A percentile compares a stretch with the other conserved stretches of the same genome.
Conservation (phyloP, 202 grass and related monocot species). For the Dendrocalamus latiflorus region DNA sequence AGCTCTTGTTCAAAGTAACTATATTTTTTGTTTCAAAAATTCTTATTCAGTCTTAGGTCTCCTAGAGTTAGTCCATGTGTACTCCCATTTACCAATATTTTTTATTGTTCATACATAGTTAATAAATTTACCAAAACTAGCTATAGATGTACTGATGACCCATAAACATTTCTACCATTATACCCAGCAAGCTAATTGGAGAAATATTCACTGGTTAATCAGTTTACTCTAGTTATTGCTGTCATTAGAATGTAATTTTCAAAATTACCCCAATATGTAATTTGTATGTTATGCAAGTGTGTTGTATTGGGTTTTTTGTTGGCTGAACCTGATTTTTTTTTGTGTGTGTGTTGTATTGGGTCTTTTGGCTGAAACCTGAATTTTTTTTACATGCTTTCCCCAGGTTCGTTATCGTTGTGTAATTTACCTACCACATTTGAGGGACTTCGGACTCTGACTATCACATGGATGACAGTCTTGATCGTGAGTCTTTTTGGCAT, state of each 20-base stretch:
- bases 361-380: too few species aligned
- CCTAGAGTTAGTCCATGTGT: neutral
- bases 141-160: neutral
- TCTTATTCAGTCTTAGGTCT: neutral
- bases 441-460: slow-evolving; percentile 45
- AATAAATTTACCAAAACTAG: neutral
- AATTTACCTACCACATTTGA: slow-evolving; percentile 30
- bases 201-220: neutral
- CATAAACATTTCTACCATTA: neutral
- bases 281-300: neutral
- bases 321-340: neutral
- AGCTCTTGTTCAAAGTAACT: slow-evolving; percentile 13
- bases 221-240: neutral
- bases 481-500: slow-evolving; percentile 59
- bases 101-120: neutral
- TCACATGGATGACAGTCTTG: slow-evolving; percentile 66
- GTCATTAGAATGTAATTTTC: neutral
- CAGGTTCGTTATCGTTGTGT: slow-evolving; percentile 40
- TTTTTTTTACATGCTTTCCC: too few species aligned
- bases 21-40: neutral
- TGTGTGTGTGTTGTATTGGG: too few species aligned
- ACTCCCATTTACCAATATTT: neutral
- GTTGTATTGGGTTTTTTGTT: neutral
- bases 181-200: neutral
- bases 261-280: neutral